These are phyloP conservation scores for Antitrichia curtipendula DNA, from an alignment of 225 moss, liverwort and hornwort species.

Conservation along the genomic window DNA sequence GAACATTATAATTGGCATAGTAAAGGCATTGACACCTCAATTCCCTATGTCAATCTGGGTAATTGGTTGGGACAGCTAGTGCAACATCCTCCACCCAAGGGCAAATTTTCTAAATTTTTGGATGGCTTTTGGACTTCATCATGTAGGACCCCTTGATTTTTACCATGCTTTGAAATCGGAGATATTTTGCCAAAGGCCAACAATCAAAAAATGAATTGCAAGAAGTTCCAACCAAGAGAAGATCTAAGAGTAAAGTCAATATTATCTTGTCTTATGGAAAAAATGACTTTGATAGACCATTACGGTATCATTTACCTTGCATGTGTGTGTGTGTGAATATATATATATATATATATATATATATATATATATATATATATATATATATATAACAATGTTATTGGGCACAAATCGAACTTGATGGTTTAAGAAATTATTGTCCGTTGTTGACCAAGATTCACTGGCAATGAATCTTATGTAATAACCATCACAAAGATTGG, in stretches of 20 bases:
- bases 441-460: fast-evolving
- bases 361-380: too few relatives aligned
- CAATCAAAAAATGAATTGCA: not conserved
- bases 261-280: too few relatives aligned
- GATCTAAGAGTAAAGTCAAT: not conserved
- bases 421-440: not conserved
- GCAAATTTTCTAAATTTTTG: not conserved
- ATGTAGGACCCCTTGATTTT: fast-evolving
- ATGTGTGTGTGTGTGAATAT: too few relatives aligned
- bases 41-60: not conserved
- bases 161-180: fast-evolving
- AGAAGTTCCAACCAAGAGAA: not conserved
- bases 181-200: not conserved
- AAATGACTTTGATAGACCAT: too few relatives aligned
- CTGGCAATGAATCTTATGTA: fast-evolving
- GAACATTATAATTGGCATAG: not conserved
- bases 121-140: not conserved
- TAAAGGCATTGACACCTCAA: too few relatives aligned
- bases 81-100: fast-evolving
- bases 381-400: too few relatives aligned
- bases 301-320: too few relatives aligned
- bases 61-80: not conserved
- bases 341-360: too few relatives aligned
- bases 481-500: not conserved
- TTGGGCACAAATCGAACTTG: fast-evolving